These are phyloP conservation scores for Stagonosporopsis rhizophila DNA, from an alignment of 2,329 filamentous ascomycete genomes.

Conservation along the genomic window DNA sequence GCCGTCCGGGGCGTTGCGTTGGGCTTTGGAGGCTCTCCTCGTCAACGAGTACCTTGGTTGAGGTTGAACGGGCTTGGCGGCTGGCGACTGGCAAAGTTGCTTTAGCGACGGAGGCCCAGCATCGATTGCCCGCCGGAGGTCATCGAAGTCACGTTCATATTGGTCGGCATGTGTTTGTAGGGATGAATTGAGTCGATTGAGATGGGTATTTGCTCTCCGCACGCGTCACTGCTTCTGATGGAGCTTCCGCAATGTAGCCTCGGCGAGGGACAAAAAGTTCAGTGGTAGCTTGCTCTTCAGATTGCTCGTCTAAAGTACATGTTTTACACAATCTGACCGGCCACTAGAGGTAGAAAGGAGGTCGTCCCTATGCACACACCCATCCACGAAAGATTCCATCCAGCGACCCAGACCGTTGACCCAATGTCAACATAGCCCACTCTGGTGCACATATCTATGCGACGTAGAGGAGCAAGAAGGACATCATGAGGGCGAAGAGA, in stretches of 20 bases:
- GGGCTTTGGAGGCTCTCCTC: slow-evolving; percentile 1
- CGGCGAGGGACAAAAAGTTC: slow-evolving; percentile 39
- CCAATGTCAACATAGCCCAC: slow-evolving; percentile 40
- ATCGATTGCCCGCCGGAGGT: slow-evolving; percentile 21
- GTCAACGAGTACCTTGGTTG: slow-evolving; percentile 20
- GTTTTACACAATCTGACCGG: slow-evolving; percentile 54
- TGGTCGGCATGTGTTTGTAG: slow-evolving; percentile 26
- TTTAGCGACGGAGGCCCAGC: slow-evolving; percentile 27
- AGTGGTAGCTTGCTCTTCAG: slow-evolving; percentile 52
- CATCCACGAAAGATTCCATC: slow-evolving; percentile 49
- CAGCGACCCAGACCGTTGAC: slow-evolving; percentile 46
- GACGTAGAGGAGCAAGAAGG: slow-evolving; percentile 53
- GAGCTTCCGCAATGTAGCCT: slow-evolving; percentile 32
- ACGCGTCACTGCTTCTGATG: slow-evolving; percentile 35
- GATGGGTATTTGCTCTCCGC: slow-evolving; percentile 27
- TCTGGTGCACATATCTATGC: slow-evolving; percentile 48
- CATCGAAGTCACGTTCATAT: slow-evolving; percentile 28
- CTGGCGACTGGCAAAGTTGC: slow-evolving; percentile 32
- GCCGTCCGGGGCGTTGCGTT: slow-evolving; percentile 12
- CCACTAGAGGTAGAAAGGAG: slow-evolving; percentile 49
- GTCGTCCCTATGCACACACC: slow-evolving; percentile 51
- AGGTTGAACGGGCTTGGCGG: slow-evolving; percentile 44
- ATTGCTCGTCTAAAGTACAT: slow-evolving; percentile 54
- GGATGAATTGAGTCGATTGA: slow-evolving; percentile 42
- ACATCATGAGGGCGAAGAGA: slow-evolving; percentile 63